phyloP scores from a whole-genome alignment of 2,329 filamentous ascomycete species.

The Colletotrichum sp. region DNA sequence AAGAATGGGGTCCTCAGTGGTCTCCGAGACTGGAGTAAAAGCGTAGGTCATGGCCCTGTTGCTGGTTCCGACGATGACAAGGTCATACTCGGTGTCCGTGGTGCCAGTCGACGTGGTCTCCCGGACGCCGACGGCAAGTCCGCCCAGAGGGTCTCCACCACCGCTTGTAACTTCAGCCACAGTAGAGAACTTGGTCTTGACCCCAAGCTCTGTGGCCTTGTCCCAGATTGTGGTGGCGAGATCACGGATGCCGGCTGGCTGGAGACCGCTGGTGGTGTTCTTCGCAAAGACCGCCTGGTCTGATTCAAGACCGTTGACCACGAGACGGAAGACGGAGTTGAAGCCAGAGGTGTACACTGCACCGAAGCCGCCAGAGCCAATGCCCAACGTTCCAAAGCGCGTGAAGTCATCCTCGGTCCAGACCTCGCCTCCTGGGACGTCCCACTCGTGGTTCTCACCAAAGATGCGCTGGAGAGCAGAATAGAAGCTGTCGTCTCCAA shows the following conservation, averaged over 20 bases:
- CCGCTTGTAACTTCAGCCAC: neutral
- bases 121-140: neutral
- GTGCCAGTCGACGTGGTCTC: neutral
- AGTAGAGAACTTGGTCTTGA: neutral
- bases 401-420: neutral
- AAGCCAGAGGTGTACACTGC: neutral
- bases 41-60: neutral
- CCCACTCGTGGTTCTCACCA: neutral
- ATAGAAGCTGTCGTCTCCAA: slow-evolving; percentile 3
- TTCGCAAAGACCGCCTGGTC: neutral
- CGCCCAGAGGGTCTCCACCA: neutral
- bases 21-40: neutral
- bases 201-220: neutral
- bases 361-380: neutral
- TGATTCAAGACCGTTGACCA: neutral
- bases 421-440: neutral
- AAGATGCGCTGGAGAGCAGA: neutral
- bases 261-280: neutral
- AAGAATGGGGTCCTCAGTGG: neutral
- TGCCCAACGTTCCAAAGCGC: neutral
- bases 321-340: neutral
- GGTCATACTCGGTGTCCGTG: neutral
- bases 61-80: neutral
- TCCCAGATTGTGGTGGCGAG: neutral
- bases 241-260: neutral